phyloP scores from a whole-genome alignment of 1,284 basidiomycete species.

The Rhodofomes roseus region DNA sequence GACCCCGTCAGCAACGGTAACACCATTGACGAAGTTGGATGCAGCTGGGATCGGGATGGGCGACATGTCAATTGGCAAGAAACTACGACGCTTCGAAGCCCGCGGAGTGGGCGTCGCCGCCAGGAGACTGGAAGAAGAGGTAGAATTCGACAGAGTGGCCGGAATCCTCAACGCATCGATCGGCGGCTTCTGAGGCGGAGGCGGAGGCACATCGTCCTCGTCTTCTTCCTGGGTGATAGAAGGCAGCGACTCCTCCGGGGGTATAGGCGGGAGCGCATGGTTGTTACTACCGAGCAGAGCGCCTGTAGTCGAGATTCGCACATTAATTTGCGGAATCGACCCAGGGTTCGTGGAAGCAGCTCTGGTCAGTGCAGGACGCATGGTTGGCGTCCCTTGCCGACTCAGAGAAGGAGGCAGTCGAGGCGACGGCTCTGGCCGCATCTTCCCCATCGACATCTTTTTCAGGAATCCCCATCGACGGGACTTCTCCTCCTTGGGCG shows the following conservation, averaged over 20 bases:
- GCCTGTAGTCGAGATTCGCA: constrained; percentile 67
- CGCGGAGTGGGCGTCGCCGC: constrained; percentile 45
- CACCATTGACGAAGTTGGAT: constrained; percentile 54
- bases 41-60: constrained; percentile 58
- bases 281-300: constrained; percentile 33
- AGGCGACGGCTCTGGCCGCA: constrained; percentile 55
- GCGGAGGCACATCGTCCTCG: constrained; percentile 27
- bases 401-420: constrained; percentile 29
- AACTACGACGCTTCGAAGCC: constrained; percentile 73
- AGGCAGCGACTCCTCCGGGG: constrained; percentile 29
- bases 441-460: constrained; percentile 95
- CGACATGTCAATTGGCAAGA: constrained; percentile 74
- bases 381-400: constrained; percentile 12
- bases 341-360: constrained; percentile 10
- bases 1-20: constrained; percentile 41
- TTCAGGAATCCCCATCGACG: constrained; percentile 91
- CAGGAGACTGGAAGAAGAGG: constrained; percentile 41
- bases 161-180: constrained; percentile 20
- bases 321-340: constrained; percentile 54
- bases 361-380: constrained; percentile 2
- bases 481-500: constrained; percentile 46
- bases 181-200: constrained; percentile 25
- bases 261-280: constrained; percentile 7
- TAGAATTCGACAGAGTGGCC: constrained; percentile 8
- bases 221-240: constrained; percentile 25